Conservation (phyloP, 2,329 filamentous ascomycete genomes). For the Bipolaris bicolor region DNA sequence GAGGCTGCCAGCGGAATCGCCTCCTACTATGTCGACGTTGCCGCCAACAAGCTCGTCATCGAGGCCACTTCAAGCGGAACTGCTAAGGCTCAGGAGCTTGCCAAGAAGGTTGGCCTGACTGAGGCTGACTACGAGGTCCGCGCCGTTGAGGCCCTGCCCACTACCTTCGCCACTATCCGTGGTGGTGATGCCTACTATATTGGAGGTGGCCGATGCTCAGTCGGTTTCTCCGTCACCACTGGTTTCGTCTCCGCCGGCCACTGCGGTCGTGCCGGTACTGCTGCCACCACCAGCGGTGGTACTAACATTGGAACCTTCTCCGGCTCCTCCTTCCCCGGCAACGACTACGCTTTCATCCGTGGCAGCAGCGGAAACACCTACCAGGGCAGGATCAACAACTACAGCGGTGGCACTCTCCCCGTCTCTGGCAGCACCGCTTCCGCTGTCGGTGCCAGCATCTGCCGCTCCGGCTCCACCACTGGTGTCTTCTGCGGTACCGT, state of each 20-base stretch:
- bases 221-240: constrained; percentile 51
- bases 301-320: constrained; percentile 47
- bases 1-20: constrained; percentile 40
- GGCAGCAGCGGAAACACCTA: constrained; percentile 44
- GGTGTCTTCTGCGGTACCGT: constrained; percentile 51
- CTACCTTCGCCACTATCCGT: constrained; percentile 45
- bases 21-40: constrained; percentile 50
- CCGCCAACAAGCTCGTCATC: constrained; percentile 51
- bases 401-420: constrained; percentile 41
- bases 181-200: constrained; percentile 52
- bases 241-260: constrained; percentile 53
- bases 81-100: constrained; percentile 46
- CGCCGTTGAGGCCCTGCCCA: constrained; percentile 44
- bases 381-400: constrained; percentile 41
- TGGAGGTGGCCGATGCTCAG: constrained; percentile 45
- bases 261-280: constrained; percentile 44
- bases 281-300: constrained; percentile 44
- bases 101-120: constrained; percentile 47
- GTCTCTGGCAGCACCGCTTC: constrained; percentile 50
- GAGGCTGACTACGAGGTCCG: constrained; percentile 49
- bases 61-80: constrained; percentile 48
- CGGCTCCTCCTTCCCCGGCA: constrained; percentile 50
- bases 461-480: constrained; percentile 53
- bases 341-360: constrained; percentile 49
- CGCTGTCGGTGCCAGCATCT: constrained; percentile 47